Conservation (phyloP, 805 yeast species). For the Sungouiozyma ichnusensis region DNA sequence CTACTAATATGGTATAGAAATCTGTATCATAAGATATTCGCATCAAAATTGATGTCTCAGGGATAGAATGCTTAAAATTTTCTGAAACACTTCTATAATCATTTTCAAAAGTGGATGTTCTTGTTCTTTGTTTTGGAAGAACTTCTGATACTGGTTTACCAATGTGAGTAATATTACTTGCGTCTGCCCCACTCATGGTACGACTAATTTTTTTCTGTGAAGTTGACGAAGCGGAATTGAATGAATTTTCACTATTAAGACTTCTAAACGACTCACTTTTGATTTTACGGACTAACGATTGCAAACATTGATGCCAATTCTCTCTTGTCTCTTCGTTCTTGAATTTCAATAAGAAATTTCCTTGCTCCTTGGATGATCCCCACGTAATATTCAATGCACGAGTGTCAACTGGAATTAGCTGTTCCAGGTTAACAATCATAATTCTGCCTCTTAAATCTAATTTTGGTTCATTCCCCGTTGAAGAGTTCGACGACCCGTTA, state of each 20-base stretch:
- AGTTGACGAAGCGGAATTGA: conserved; percentile 17
- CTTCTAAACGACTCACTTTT: conserved; percentile 27
- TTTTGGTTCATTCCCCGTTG: conserved; percentile 24
- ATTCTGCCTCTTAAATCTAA: conserved; percentile 73
- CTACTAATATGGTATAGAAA: conserved; percentile 57
- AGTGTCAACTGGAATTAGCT: conserved; percentile 36
- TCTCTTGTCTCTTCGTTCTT: conserved; percentile 71
- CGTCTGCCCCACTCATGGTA: background rate
- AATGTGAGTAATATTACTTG: conserved; percentile 11
- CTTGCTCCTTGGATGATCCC: conserved; percentile 82
- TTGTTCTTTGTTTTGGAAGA: conserved; percentile 14
- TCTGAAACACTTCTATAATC: conserved; percentile 34
- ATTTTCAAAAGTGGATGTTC: conserved; percentile 17
- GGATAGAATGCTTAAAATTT: conserved; percentile 30
- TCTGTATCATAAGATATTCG: conserved; percentile 36
- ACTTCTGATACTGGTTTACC: conserved; percentile 23
- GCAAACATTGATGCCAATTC: conserved; percentile 70
- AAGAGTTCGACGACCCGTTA: conserved; percentile 6
- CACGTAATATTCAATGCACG: conserved; percentile 59
- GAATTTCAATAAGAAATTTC: conserved; percentile 73
- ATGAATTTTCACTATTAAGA: conserved; percentile 20
- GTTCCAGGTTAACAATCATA: conserved; percentile 56
- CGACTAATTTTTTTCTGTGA: conserved; percentile 1
- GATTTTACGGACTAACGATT: conserved; percentile 26
- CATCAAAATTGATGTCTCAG: conserved; percentile 31